Evolutionary conservation across 495 filamentous ascomycete species (phyloP), one percentile per base, ranked within the genome.

Genomic region (Gamarada debralockiae): DNA sequence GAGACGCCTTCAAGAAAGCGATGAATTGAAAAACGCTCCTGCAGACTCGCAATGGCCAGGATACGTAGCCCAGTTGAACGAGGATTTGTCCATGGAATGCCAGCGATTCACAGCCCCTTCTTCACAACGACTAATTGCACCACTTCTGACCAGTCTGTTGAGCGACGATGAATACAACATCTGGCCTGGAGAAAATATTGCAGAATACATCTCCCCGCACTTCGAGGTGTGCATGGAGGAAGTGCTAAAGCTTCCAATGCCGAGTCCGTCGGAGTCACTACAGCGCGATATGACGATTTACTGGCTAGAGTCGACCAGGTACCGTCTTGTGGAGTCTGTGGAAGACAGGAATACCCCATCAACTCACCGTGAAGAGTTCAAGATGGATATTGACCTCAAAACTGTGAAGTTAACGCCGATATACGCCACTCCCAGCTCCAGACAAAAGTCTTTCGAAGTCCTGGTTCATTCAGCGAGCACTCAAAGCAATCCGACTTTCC

Each of bases 1-100:
- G 41, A 37, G 37, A 7, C n/a, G 42, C 13, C 13, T 62, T 3
- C 23, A 31, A 37, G 29, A 42, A 1, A 24, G 44, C 21, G 39
- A 53, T 18, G 37, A 18, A 33, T 39, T 57, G 15, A 27, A 27
- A 21, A 38, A 33, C 15, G 38, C 23, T 9, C 20, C 24, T 3
- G 4, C 14, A 13, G 37, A 60, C 13, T 62, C 60, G 3, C 57
- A 62, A 22, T 62, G 60, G 60, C 60, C 52, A 24, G 44, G 33
- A 3, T 63, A 59, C 43, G 50, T 63, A 20, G 38, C 42, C 14
- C 52, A 63, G 36, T 50, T 63, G 23, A 48, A 54, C 8, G 52
- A 59, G 21, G 44, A 54, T 31, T 29, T 54, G 3, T 54, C 42
- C 2, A 39, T 48, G 3, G 41, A 54, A 25, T 54, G 51, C 22